Evolutionary conservation across 495 filamentous ascomycete species (phyloP).

Genomic region (Aspergillus ostianus): DNA sequence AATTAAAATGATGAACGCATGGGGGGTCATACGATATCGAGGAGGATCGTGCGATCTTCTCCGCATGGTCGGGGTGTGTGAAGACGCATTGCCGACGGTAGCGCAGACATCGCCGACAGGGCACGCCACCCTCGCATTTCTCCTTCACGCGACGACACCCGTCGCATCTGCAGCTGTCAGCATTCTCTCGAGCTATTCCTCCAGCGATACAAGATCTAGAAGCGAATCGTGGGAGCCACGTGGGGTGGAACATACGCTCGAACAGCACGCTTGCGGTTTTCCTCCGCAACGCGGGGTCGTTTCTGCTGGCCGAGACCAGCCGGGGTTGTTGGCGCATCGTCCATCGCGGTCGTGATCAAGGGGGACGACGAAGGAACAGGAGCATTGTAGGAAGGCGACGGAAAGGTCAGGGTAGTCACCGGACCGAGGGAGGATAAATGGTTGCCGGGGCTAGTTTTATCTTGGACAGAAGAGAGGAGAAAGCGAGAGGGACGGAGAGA

Average conservation of each 20-base stretch:
- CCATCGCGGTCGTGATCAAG: slow-evolving; percentile 24
- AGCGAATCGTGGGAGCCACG: background rate
- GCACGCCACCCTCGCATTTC: slow-evolving; percentile 53
- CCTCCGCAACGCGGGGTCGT: slow-evolving; percentile 47
- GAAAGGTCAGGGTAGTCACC: background rate
- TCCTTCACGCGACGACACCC: slow-evolving; percentile 50
- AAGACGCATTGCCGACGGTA: slow-evolving; percentile 51
- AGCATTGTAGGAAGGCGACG: slow-evolving; percentile 18
- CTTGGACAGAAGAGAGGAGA: no score
- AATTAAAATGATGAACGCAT: background rate
- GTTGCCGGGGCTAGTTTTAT: background rate
- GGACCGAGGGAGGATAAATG: background rate
- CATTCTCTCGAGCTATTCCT: background rate
- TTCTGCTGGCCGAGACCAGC: slow-evolving; percentile 37
- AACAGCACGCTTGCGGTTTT: slow-evolving; percentile 50
- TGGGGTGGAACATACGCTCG: slow-evolving; percentile 39
- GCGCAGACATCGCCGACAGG: slow-evolving; percentile 47
- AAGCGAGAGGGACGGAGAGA: background rate
- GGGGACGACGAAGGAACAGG: slow-evolving; percentile 13
- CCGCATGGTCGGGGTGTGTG: slow-evolving; percentile 41
- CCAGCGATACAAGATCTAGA: background rate
- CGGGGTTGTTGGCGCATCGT: slow-evolving; percentile 29
- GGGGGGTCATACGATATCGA: slow-evolving; percentile 36
- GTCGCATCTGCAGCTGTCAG: slow-evolving; percentile 35
- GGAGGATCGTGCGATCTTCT: slow-evolving; percentile 35